Conservation (phyloP, 2,329 filamentous ascomycete species). For the Colletotrichum eremochloae region DNA sequence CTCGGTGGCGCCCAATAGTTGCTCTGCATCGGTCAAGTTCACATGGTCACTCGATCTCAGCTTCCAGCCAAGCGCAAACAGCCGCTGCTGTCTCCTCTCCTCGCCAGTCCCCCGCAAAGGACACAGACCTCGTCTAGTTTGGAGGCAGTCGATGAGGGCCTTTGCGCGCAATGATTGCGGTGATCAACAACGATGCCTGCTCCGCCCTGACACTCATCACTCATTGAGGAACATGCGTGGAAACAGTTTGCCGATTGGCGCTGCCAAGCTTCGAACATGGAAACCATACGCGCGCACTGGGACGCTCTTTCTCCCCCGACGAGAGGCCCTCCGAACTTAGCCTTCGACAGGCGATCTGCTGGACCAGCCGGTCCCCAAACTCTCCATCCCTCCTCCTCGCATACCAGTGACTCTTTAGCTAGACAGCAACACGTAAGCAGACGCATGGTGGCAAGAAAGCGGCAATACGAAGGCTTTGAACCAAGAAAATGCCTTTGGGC, state of each 20-base stretch:
- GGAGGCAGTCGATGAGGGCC: constrained; percentile 9
- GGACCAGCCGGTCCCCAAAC: not conserved
- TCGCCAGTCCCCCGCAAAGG: constrained; percentile 16
- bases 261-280: constrained; percentile 21
- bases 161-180: constrained; percentile 6
- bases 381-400: constrained; percentile 26
- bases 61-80: constrained; percentile 27
- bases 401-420: constrained; percentile 17
- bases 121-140: constrained; percentile 27
- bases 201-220: constrained; percentile 18
- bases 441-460: not conserved
- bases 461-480: not conserved
- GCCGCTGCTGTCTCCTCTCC: constrained; percentile 19
- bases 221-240: constrained; percentile 23
- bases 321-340: constrained; percentile 18
- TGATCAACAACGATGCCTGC: constrained; percentile 18
- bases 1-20: constrained; percentile 36
- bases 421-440: constrained; percentile 13
- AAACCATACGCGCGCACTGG: constrained; percentile 23
- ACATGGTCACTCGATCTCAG: constrained; percentile 32
- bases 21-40: constrained; percentile 35
- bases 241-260: constrained; percentile 22
- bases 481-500: not conserved
- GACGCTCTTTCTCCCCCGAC: constrained; percentile 3
- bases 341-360: constrained; percentile 17